Evolutionary conservation across 257 asterid species (phyloP), one percentile per base, ranked within the genome.

Genomic region (Thymus mandschuricus): DNA sequence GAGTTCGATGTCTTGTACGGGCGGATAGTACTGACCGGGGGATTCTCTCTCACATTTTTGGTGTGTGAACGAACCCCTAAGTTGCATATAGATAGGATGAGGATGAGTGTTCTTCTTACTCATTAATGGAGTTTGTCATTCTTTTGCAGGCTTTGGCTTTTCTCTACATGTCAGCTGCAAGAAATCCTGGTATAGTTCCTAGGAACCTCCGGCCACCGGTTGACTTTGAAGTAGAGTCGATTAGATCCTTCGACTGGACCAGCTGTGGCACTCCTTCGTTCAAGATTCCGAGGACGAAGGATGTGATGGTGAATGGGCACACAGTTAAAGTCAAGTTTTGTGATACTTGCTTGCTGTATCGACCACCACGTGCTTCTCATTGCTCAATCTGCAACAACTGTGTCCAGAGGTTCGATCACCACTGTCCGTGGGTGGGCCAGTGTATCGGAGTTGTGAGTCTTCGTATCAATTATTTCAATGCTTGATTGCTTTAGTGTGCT

Each of bases 341-440:
- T 35, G 97, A 93, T 54, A 93, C 98, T 60, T 93, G 98, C 69
- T 72, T 87, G 76, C 71, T 93, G 12, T 93, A 91, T 77, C 96
- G 97, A 56, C 96, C 98, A 2, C 96, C 97, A 28, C 97, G 97
- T 50, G 93, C 96, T 10, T 93, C 97, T 72, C 97, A 94, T 82
- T 94, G 97, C 90, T 93, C 98, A 4, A 84, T 91, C 59, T 93
- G 97, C 94, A 93, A 93, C 80, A 93, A 89, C 75, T 94, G 99
- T 30, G 97, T 94, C 76, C 87, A 91, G 88, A 86, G 95, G 76
- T 89, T 94, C 29, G 99, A 94, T 89, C 99, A 94, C 76, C 99
- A 91, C 81, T 94, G 99, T 70, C 97, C 99, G 1, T 94, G 96
- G 97, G 92, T 91, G 52, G 97, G 97, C 59, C 99, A 94, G 84